Evolutionary conservation across 2,329 filamentous ascomycete genomes (phyloP).

Genomic region (Diaporthe helianthi): DNA sequence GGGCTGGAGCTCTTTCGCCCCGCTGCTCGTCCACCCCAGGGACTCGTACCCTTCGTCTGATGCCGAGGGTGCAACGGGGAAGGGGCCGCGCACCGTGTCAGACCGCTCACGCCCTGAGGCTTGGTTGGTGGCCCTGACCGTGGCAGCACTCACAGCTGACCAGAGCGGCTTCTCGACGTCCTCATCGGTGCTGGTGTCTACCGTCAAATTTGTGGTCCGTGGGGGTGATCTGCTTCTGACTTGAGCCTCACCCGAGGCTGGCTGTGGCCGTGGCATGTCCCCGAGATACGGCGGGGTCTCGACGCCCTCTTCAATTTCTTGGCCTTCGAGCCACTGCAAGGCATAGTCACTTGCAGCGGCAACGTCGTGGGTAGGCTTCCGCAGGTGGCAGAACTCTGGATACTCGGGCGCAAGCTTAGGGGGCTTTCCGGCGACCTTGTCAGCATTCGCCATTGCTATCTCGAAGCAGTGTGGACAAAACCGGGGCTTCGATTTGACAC

Average conservation of each 20-base stretch:
- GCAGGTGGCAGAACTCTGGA: constrained; percentile 19
- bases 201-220: background rate
- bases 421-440: background rate
- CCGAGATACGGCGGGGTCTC: background rate
- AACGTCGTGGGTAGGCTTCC: background rate
- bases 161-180: constrained; percentile 10
- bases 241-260: background rate
- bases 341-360: constrained; percentile 25
- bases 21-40: constrained; percentile 17
- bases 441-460: constrained; percentile 24
- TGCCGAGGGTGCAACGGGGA: constrained; percentile 4
- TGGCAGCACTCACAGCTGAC: constrained; percentile 15
- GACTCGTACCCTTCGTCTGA: constrained; percentile 28
- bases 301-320: background rate
- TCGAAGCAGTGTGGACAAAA: constrained; percentile 28
- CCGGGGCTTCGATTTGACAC: constrained; percentile 14
- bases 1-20: background rate
- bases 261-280: background rate
- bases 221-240: background rate
- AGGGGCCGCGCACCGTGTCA: background rate
- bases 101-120: background rate
- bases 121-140: constrained; percentile 2
- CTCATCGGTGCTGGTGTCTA: background rate
- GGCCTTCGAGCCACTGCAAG: constrained; percentile 20
- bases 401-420: background rate